These are phyloP conservation scores for Wallacemonas collosoma DNA, from an alignment of 208 protist species.

Conservation along the genomic window DNA sequence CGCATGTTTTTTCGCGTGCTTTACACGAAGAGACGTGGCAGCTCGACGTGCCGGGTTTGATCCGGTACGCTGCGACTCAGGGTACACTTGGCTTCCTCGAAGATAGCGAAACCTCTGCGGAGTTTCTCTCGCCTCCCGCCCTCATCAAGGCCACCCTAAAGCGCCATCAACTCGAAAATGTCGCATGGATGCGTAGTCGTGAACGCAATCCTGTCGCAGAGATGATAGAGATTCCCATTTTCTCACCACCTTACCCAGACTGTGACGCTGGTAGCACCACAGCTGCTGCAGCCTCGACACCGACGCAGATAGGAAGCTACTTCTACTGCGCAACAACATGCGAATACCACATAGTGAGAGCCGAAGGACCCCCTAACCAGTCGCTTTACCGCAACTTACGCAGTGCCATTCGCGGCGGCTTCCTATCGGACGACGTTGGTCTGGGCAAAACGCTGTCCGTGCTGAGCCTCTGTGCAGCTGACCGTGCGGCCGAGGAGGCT, in stretches of 20 bases:
- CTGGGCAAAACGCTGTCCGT: constrained; percentile 73
- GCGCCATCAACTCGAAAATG: constrained; percentile 48
- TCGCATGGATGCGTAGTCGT: constrained; percentile 42
- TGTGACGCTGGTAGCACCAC: no score
- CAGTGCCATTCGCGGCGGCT: constrained; percentile 29
- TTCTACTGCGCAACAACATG: constrained; percentile 39
- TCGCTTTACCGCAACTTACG: background rate
- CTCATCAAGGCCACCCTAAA: constrained; percentile 42
- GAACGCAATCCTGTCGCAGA: constrained; percentile 33
- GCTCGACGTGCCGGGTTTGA: constrained; percentile 20
- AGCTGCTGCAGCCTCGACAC: background rate
- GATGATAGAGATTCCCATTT: constrained; percentile 35
- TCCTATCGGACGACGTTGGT: constrained; percentile 70
- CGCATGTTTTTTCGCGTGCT: constrained; percentile 19
- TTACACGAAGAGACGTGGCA: constrained; percentile 8
- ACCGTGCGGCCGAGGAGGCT: background rate
- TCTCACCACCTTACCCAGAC: background rate
- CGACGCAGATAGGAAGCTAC: constrained; percentile 18
- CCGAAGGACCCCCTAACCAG: background rate
- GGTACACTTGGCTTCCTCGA: constrained; percentile 20
- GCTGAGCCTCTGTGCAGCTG: constrained; percentile 42
- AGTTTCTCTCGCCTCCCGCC: constrained; percentile 25
- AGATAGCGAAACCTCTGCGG: constrained; percentile 11
- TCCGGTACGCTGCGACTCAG: constrained; percentile 25
- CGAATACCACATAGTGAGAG: constrained; percentile 13